These are phyloP conservation scores for Nematocida parisii DNA, from an alignment of 371 early-diverging fungal species.

Conservation along the genomic window DNA sequence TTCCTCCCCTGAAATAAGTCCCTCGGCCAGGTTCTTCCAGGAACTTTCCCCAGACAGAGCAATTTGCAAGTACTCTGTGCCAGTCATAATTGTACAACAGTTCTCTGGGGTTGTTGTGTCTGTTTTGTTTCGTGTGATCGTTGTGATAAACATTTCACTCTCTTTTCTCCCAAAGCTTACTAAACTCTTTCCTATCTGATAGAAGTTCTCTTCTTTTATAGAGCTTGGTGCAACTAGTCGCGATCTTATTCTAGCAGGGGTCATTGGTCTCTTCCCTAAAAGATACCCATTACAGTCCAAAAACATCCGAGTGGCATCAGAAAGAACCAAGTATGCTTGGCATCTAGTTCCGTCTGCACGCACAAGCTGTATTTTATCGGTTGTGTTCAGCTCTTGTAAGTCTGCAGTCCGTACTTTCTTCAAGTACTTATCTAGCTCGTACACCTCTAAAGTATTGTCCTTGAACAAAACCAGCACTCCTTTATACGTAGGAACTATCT, in stretches of 20 bases:
- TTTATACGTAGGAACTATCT: conserved; percentile 37
- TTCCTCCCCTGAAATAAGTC: conserved; percentile 19
- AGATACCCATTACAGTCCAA: conserved; percentile 29
- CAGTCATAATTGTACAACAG: conserved; percentile 30
- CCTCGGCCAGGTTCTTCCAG: conserved; percentile 12
- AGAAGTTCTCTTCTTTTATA: conserved; percentile 31
- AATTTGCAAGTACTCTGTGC: not conserved
- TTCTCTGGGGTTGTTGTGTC: conserved; percentile 23
- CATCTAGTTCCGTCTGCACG: not conserved
- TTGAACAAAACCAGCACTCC: conserved; percentile 33
- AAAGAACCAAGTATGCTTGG: conserved; percentile 32
- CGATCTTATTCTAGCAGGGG: conserved; percentile 7
- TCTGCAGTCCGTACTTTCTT: conserved; percentile 48
- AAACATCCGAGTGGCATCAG: conserved; percentile 24
- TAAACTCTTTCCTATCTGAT: conserved; percentile 17
- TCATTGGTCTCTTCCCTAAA: conserved; percentile 14
- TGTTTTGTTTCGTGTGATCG: conserved; percentile 29
- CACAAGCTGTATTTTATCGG: conserved; percentile 27
- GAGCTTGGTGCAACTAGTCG: conserved; percentile 2
- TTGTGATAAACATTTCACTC: conserved; percentile 17
- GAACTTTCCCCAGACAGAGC: not conserved
- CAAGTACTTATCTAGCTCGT: conserved; percentile 3
- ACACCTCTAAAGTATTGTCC: conserved; percentile 46
- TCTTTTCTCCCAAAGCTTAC: conserved; percentile 35
- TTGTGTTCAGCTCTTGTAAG: conserved; percentile 19